phyloP scores from a whole-genome alignment of 1,139 yeast species.

The Taphrina betulina region DNA sequence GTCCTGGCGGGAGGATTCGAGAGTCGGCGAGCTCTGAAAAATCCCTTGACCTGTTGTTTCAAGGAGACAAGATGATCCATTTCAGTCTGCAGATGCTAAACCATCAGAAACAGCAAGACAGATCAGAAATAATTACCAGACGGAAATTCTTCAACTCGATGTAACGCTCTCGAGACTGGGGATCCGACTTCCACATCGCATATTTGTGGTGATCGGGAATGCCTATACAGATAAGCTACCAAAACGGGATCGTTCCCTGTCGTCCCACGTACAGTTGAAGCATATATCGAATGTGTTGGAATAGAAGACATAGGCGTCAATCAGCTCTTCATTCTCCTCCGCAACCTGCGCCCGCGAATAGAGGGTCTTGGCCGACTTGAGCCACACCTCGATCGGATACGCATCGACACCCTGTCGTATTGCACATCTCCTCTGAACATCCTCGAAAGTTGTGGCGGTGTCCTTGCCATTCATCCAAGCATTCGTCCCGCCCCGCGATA shows the following conservation, averaged over 20 bases:
- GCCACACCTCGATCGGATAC: slow-evolving; percentile 22
- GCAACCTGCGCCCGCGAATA: slow-evolving; percentile 23
- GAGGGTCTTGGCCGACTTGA: slow-evolving; percentile 24
- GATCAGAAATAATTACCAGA: background rate
- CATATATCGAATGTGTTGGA: slow-evolving; percentile 23
- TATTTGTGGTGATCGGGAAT: slow-evolving; percentile 16
- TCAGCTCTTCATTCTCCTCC: slow-evolving; percentile 13
- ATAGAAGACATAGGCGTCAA: slow-evolving; percentile 25
- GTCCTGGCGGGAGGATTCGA: background rate
- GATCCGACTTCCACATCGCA: slow-evolving; percentile 7
- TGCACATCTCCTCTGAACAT: slow-evolving; percentile 12
- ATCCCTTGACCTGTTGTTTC: slow-evolving; percentile 4
- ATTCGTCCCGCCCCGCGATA: background rate
- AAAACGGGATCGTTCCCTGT: too few relatives aligned
- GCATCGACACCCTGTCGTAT: slow-evolving; percentile 13
- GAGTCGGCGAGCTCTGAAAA: slow-evolving; percentile 7
- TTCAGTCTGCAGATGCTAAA: slow-evolving; percentile 4
- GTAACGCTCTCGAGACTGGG: background rate
- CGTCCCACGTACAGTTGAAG: slow-evolving; percentile 7
- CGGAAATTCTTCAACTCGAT: slow-evolving; percentile 4
- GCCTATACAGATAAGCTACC: too few relatives aligned
- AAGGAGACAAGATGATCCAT: slow-evolving; percentile 1
- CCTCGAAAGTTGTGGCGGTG: slow-evolving; percentile 9
- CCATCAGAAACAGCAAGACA: too few relatives aligned
- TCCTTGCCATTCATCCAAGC: slow-evolving; percentile 24